A percentile compares a stretch with the other conserved stretches of the same genome.
phyloP scores from a whole-genome alignment of 2,329 filamentous ascomycete species.

The Teratosphaeria pseudoeucalypti region DNA sequence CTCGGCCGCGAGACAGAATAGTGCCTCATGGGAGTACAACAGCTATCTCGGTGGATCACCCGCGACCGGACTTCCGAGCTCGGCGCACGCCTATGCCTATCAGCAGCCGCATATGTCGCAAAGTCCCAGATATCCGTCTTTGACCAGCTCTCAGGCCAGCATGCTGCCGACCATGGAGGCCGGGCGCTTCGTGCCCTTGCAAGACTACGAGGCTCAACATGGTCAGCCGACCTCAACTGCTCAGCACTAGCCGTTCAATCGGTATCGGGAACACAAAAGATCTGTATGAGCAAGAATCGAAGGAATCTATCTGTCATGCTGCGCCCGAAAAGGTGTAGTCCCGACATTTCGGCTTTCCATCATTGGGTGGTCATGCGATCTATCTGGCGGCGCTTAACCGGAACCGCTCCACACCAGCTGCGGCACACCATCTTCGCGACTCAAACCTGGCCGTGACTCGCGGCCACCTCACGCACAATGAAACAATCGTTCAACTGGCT shows the following conservation, averaged over 20 bases:
- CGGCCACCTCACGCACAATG: neutral
- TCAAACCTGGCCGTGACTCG: neutral
- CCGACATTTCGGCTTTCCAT: constrained; percentile 8
- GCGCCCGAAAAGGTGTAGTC: neutral
- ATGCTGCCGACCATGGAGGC: constrained; percentile 15
- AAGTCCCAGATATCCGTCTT: constrained; percentile 14
- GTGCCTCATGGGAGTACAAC: constrained; percentile 20
- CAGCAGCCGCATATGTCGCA: constrained; percentile 9
- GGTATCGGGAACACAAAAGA: neutral
- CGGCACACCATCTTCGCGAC: neutral
- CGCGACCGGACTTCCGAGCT: constrained; percentile 20
- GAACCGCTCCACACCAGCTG: neutral
- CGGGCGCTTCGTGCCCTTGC: constrained; percentile 23
- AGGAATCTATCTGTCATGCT: constrained; percentile 1
- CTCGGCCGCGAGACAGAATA: constrained; percentile 11
- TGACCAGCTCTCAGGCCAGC: constrained; percentile 14
- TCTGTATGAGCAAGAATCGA: neutral
- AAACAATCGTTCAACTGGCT: neutral
- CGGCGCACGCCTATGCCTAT: constrained; percentile 20
- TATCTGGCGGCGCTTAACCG: neutral
- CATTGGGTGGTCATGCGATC: neutral
- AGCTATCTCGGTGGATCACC: constrained; percentile 18
- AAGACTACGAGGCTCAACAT: constrained; percentile 21
- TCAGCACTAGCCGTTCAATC: constrained; percentile 4
- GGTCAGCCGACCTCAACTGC: constrained; percentile 22